Conservation (phyloP, 2,329 filamentous ascomycete species). For the Curvularia spicifera region DNA sequence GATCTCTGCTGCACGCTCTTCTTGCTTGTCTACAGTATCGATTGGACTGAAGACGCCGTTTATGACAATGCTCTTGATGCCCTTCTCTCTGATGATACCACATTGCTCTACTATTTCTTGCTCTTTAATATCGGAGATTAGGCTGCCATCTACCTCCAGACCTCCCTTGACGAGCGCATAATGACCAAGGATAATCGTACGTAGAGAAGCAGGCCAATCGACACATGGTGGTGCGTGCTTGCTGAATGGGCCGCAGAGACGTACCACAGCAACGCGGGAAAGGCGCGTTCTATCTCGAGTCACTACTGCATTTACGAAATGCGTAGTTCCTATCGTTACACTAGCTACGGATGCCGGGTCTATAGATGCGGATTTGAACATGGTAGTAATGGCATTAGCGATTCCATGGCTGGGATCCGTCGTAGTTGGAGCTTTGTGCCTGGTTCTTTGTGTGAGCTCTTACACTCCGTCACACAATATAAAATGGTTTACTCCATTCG, state of each 20-base stretch:
- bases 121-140: conserved; percentile 53
- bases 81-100: conserved; percentile 53
- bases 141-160: conserved; percentile 57
- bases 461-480: not conserved
- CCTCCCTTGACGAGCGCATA: conserved; percentile 57
- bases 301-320: conserved; percentile 61
- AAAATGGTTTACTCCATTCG: not conserved
- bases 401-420: conserved; percentile 49
- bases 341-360: conserved; percentile 48
- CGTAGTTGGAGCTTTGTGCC: conserved; percentile 50
- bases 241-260: conserved; percentile 57
- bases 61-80: conserved; percentile 59
- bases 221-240: conserved; percentile 59
- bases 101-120: conserved; percentile 55
- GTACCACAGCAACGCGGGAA: conserved; percentile 60
- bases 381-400: conserved; percentile 43
- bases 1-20: conserved; percentile 58
- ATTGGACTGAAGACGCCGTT: conserved; percentile 66
- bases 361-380: conserved; percentile 44
- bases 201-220: conserved; percentile 57
- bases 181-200: conserved; percentile 56
- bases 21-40: conserved; percentile 61
- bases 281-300: conserved; percentile 58
- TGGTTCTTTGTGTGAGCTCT: conserved; percentile 15
- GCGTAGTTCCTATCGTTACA: conserved; percentile 60